Base-by-base conservation (phyloP, 495 filamentous ascomycete species). In the Pyronema domesticum region DNA sequence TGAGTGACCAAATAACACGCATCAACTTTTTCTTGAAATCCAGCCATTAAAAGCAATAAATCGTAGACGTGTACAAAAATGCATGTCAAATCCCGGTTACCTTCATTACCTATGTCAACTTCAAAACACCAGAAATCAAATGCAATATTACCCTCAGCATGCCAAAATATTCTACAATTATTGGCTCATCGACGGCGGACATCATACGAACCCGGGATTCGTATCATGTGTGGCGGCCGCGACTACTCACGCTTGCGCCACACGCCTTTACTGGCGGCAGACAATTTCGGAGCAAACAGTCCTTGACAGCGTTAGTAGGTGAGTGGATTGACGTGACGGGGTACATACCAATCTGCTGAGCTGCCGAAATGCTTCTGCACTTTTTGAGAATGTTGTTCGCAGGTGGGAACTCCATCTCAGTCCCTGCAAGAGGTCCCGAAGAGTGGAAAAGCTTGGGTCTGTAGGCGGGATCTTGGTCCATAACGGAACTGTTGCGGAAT, bases 401-500 rank as follows among this genome's bases (percentile, higher is more conserved):
- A 23, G 71, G 70, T 0, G 86, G 86, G 62, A 91, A 91, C 4
- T 71, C 68, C 60, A 83, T 80, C 67, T 91, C 86, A 23, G 64
- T 67, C 37, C 77, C 61, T 63, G 70, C 65, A 49, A 72, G 58
- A 11, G 68, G 66, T 10, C 71, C 70, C 43, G 60, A 60, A 11
- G 63, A 66, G 42, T 65, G 47, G 58, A 76, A 79, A 8, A 79
- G 64, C 74, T 91, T 93, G 2, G 89, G 89, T 8, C 88, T 82
- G 63, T 83, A 89, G 17, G 80, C 79, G 5, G 77, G 72, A 42
- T 80, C 74, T 68, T 95, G 86, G 9, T 87, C 70, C 84, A 95
- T 95, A 11, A 98, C 87, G 4, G 84, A 85, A 51, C 86, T 94
- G 69, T 98, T 98, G 17, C 89, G 82, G 68, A 98, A 96, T 60